Evolutionary conservation across 257 asterid genomes (phyloP).

Genomic region (Jacaranda copaia): DNA sequence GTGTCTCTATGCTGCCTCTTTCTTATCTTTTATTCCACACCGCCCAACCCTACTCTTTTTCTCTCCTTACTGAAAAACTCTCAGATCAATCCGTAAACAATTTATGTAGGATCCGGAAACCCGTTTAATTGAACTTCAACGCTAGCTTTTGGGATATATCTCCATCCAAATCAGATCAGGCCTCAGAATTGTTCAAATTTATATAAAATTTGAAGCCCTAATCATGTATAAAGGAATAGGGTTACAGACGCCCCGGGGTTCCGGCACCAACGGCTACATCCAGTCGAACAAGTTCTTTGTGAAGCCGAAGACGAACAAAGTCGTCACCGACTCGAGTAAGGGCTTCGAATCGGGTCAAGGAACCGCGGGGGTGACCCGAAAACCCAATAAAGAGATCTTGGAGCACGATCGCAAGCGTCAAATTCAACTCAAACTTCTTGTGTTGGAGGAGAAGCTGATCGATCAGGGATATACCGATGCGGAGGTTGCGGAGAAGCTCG

Average conservation of each 20-base stretch:
- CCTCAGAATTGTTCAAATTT: background rate
- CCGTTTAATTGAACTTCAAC: background rate
- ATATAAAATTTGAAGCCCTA: background rate
- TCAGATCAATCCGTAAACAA: background rate
- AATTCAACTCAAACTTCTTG: constrained; percentile 79
- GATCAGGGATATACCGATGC: constrained; percentile 83
- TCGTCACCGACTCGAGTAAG: constrained; percentile 54
- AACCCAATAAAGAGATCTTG: constrained; percentile 70
- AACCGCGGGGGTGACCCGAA: constrained; percentile 67
- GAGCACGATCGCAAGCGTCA: constrained; percentile 98
- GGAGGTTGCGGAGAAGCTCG: constrained; percentile 77
- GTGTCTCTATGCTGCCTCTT: too few species aligned
- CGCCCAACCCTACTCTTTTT: constrained; percentile 6
- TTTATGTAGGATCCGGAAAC: background rate
- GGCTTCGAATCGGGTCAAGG: constrained; percentile 79
- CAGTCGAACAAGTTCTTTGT: constrained; percentile 82
- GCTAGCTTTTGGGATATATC: background rate
- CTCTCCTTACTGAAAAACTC: background rate
- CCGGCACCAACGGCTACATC: constrained; percentile 91
- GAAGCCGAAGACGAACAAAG: constrained; percentile 60
- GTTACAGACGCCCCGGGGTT: constrained; percentile 85
- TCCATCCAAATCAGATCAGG: background rate
- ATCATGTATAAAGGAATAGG: constrained; percentile 95
- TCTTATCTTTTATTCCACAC: background rate
- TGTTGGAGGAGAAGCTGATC: constrained; percentile 71